A percentile compares a stretch with the other conserved stretches of the same genome.
These are phyloP conservation scores for Hyaloperonospora arabidopsidis DNA, from an alignment of 352 stramenopile species.

Conservation along the genomic window DNA sequence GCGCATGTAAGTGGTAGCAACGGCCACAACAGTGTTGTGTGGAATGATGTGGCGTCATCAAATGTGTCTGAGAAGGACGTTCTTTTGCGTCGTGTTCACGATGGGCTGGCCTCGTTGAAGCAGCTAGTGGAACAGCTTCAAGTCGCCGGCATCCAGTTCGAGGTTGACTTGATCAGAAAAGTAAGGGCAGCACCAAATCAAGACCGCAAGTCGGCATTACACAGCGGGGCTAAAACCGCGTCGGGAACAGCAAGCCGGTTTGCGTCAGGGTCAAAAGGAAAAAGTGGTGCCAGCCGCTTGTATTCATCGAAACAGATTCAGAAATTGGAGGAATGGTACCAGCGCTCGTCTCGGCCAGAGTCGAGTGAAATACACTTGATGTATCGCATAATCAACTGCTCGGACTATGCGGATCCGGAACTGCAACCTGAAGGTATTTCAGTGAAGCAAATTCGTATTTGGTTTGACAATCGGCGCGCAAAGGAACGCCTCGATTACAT, in stretches of 20 bases:
- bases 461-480: conserved; percentile 81
- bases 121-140: conserved; percentile 72
- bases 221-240: conserved; percentile 23
- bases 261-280: conserved; percentile 42
- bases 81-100: conserved; percentile 45
- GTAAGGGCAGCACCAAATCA: conserved; percentile 49
- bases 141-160: conserved; percentile 71
- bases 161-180: conserved; percentile 79
- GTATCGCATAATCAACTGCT: conserved; percentile 85
- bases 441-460: conserved; percentile 84
- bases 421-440: conserved; percentile 80
- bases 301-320: conserved; percentile 85
- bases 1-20: conserved; percentile 12
- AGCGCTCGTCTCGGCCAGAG: conserved; percentile 71
- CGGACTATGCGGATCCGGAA: conserved; percentile 74
- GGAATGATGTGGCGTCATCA: conserved; percentile 12
- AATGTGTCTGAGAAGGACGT: conserved; percentile 31
- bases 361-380: conserved; percentile 84
- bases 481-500: conserved; percentile 86
- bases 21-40: conserved; percentile 6
- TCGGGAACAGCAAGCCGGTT: conserved; percentile 30
- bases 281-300: conserved; percentile 71
- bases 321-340: conserved; percentile 86
- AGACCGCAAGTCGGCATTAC: conserved; percentile 37
- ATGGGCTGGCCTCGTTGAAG: conserved; percentile 58